These are phyloP conservation scores for Cyberlindnera nakhonratchasimensis DNA, from an alignment of 805 yeast genomes.

Conservation along the genomic window DNA sequence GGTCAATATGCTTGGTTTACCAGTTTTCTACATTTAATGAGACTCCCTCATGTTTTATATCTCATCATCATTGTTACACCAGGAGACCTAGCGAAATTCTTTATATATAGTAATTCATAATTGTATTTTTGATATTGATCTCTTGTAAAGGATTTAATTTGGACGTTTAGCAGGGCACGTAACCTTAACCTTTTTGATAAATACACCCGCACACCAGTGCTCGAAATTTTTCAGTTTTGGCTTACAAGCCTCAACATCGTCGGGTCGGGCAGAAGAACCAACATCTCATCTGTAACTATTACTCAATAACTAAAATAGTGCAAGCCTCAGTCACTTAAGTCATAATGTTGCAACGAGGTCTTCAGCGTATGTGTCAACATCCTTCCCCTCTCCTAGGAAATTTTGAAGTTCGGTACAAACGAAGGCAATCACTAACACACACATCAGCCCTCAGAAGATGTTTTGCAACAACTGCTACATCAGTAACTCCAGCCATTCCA, in stretches of 20 bases:
- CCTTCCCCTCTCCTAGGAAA: too few species aligned
- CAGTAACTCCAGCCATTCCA: slow-evolving; percentile 18
- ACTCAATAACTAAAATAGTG: background rate
- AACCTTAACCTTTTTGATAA: slow-evolving; percentile 5
- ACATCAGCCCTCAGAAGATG: slow-evolving; percentile 22
- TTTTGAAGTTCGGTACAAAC: too few species aligned
- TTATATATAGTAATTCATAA: too few species aligned
- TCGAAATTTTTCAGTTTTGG: slow-evolving; percentile 13
- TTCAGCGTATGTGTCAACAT: slow-evolving; percentile 14
- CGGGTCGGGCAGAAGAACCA: background rate
- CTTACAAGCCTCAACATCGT: slow-evolving; percentile 3
- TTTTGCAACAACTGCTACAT: slow-evolving; percentile 21
- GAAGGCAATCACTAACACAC: slow-evolving; percentile 3
- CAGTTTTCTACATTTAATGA: too few species aligned
- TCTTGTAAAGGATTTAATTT: too few species aligned
- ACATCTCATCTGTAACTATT: background rate
- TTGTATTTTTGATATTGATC: too few species aligned
- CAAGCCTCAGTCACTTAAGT: background rate
- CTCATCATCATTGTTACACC: too few species aligned
- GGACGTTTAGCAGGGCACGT: slow-evolving; percentile 7
- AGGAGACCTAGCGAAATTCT: too few species aligned
- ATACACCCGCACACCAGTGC: slow-evolving; percentile 8
- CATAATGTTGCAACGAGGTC: slow-evolving; percentile 10
- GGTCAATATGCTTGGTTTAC: too few species aligned
- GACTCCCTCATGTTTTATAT: too few species aligned